Conservation (phyloP, 1,284 basidiomycete species). For the Anthracocystis panici-leucophaei region DNA sequence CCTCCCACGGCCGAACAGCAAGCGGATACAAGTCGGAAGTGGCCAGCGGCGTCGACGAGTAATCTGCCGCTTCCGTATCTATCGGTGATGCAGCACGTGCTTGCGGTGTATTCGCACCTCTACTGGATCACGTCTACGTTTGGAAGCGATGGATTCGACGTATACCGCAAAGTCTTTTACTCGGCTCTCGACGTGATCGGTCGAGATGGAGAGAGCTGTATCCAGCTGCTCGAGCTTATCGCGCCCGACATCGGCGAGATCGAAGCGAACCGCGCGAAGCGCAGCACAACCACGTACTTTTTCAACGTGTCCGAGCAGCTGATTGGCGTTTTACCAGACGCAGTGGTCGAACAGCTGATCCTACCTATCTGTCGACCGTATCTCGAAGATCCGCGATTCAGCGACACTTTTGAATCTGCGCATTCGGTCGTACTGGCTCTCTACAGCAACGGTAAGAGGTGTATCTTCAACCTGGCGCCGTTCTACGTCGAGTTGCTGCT, state of each 20-base stretch:
- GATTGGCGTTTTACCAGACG: slow-evolving; percentile 54
- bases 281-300: slow-evolving; percentile 54
- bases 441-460: slow-evolving; percentile 49
- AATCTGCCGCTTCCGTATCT: slow-evolving; percentile 61
- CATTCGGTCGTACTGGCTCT: slow-evolving; percentile 65
- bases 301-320: slow-evolving; percentile 66
- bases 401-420: slow-evolving; percentile 66
- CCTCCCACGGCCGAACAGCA: slow-evolving; percentile 21
- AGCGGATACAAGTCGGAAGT: slow-evolving; percentile 27
- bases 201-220: slow-evolving; percentile 60
- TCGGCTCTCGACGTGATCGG: slow-evolving; percentile 64
- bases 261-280: slow-evolving; percentile 36
- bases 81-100: slow-evolving; percentile 44
- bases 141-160: slow-evolving; percentile 62
- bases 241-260: slow-evolving; percentile 14
- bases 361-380: slow-evolving; percentile 61
- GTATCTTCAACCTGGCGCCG: slow-evolving; percentile 57
- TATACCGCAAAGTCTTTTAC: slow-evolving; percentile 66
- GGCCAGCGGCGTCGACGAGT: slow-evolving; percentile 50
- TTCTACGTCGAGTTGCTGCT: slow-evolving; percentile 64
- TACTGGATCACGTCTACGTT: slow-evolving; percentile 66
- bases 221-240: slow-evolving; percentile 45
- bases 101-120: slow-evolving; percentile 56
- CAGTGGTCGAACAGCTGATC: slow-evolving; percentile 57
- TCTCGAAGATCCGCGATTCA: slow-evolving; percentile 54